A percentile compares a stretch with the other conserved stretches of the same genome.
Conservation (phyloP, 2,329 filamentous ascomycete species). For the Mycosphaerelloides madeirae region DNA sequence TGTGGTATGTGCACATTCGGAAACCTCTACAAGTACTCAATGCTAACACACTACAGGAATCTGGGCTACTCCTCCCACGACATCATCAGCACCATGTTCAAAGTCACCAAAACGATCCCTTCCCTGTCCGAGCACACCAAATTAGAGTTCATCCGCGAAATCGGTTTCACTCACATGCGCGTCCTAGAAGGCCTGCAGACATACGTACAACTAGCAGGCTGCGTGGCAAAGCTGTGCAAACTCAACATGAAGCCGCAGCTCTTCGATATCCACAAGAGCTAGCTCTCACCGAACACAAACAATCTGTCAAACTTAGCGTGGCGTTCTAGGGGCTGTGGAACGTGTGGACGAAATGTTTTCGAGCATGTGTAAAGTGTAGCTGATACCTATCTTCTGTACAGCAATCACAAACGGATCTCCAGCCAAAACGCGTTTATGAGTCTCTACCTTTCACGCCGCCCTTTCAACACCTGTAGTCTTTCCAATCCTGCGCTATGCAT, state of each 20-base stretch:
- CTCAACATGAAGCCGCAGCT: constrained; percentile 92
- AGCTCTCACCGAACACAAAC: neutral
- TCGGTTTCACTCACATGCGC: constrained; percentile 98
- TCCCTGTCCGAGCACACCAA: constrained; percentile 91
- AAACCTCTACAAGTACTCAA: too few relatives aligned
- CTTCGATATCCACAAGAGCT: constrained; percentile 52
- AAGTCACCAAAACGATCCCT: constrained; percentile 92
- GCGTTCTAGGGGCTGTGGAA: constrained; percentile 27
- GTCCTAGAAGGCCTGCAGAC: constrained; percentile 97
- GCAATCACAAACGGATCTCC: too few relatives aligned
- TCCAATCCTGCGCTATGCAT: too few relatives aligned
- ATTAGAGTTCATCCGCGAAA: constrained; percentile 89
- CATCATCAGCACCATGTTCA: constrained; percentile 99
- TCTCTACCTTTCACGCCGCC: too few relatives aligned
- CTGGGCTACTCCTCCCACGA: constrained; percentile 98
- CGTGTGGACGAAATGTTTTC: too few relatives aligned
- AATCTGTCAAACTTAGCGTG: constrained; percentile 21
- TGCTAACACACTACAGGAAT: too few relatives aligned
- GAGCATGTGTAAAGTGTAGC: too few relatives aligned
- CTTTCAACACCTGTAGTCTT: too few relatives aligned
- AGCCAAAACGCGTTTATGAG: too few relatives aligned
- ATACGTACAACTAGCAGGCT: constrained; percentile 86
- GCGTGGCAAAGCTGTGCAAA: constrained; percentile 83
- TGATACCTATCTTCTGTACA: too few relatives aligned
- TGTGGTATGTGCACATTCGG: constrained; percentile 64